Evolutionary conservation across 225 moss, liverwort and hornwort species (phyloP), one percentile per base, ranked within the genome.

Genomic region (Polytrichum formosum): DNA sequence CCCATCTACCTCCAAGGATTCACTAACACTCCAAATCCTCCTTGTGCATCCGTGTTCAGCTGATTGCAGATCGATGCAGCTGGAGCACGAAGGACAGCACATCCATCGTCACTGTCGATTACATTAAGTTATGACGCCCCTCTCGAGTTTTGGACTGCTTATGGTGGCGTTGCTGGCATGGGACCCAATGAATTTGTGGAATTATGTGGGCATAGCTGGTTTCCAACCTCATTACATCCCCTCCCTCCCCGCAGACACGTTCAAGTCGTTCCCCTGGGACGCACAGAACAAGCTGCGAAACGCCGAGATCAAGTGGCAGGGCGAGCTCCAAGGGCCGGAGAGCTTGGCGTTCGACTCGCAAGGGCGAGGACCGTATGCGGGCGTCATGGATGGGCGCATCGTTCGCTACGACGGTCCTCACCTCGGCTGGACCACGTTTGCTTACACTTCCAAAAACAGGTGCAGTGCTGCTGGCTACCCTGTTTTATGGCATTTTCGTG

Each of bases 401-500:
- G 61, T 97, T 53, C 79, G 93, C 26, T 97, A 92, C 77, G 90
- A 97, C 25, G 96, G 96, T 1, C 79, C 82, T 2, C 84, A 87
- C 75, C 75, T 84, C 54, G 96, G 92, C 30, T 97, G 96, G 96
- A 85, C 89, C 1, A 90, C 91, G 6, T 97, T 97, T 63, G 96
- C 93, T 0, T 75, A 84, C 70, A 80, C 89, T 1, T 78, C 91
- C 53, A 61, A 73, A 22, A 92, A 92, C 78, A 89, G 95, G 91
- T 90, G 56, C 6, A 5, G 65, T 55, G 72, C 13, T 46, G 46
- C 46, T 46, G 9, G 9, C 9, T 10, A 46, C 35, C 9, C 46
- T 13, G 13, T 46, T 13, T 46, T 46, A 4, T 46, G 13, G 13
- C 13, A 46, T 4, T 46, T 23, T 13, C 10, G 37, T 37, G 37